These are phyloP conservation scores for Pochonia chlamydosporia DNA, from an alignment of 2,329 filamentous ascomycete genomes.

Conservation along the genomic window DNA sequence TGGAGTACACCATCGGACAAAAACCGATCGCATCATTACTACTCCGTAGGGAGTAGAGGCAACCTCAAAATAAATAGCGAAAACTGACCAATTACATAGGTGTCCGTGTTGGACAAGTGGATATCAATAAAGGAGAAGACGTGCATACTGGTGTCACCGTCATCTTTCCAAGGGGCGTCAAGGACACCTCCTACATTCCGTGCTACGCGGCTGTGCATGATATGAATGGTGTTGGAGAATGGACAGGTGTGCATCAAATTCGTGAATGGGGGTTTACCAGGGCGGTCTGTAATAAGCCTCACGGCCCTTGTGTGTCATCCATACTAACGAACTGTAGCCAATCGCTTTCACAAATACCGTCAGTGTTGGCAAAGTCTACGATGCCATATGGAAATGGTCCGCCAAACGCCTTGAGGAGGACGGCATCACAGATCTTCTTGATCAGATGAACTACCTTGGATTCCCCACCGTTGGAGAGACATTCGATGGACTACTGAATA, in stretches of 20 bases:
- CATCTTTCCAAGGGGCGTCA: not conserved
- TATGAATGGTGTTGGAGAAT: slow-evolving; percentile 1
- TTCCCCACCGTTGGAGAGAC: not conserved
- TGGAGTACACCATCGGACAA: not conserved
- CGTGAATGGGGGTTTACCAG: not conserved
- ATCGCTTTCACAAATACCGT: not conserved
- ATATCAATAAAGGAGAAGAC: not conserved
- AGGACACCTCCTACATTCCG: not conserved
- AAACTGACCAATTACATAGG: not conserved
- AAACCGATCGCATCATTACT: too few relatives aligned
- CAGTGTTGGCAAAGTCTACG: slow-evolving; percentile 1
- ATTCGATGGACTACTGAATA: not conserved
- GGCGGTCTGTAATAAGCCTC: not conserved
- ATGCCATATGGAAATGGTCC: not conserved
- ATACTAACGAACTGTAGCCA: too few relatives aligned
- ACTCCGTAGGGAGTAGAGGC: too few relatives aligned
- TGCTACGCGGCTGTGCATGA: not conserved
- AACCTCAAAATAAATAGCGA: too few relatives aligned
- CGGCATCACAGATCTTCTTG: not conserved
- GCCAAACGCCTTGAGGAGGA: not conserved
- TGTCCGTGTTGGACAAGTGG: not conserved
- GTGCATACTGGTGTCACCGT: slow-evolving; percentile 2
- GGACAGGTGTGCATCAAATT: not conserved
- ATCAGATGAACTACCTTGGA: not conserved
- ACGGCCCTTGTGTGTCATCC: too few relatives aligned